A percentile compares a stretch with the other conserved stretches of the same genome.
phyloP scores from a whole-genome alignment of 345 rosid species.

The Ceriops tagal region DNA sequence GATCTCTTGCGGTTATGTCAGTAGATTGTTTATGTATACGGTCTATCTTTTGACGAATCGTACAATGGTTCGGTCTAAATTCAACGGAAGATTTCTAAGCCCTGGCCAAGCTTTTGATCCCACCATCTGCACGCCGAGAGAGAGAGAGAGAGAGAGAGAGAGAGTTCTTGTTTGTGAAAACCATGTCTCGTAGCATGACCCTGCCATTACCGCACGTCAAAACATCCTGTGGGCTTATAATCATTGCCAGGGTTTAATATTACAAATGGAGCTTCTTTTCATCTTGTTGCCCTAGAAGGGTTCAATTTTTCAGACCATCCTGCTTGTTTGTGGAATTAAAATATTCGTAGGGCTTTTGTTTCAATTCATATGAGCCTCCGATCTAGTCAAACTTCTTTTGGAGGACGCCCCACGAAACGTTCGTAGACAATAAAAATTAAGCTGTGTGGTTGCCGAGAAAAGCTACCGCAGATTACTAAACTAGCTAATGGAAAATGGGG shows the following conservation, averaged over 20 bases:
- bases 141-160: neutral
- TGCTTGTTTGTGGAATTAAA: neutral
- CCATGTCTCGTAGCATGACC: conserved; percentile 25
- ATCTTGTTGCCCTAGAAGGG: conserved; percentile 12
- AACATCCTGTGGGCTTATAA: neutral
- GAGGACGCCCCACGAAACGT: conserved; percentile 12
- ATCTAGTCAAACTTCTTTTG: conserved; percentile 6
- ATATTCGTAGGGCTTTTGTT: conserved; percentile 7
- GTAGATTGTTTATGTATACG: neutral
- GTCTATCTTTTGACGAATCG: conserved; percentile 13
- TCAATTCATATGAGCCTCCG: neutral
- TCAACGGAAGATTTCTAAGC: too few species aligned
- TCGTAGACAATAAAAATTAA: conserved; percentile 3
- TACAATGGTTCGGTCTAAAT: neutral
- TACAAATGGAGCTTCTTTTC: neutral
- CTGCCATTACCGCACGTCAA: conserved; percentile 1
- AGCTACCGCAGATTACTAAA: too few species aligned
- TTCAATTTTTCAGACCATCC: conserved; percentile 11
- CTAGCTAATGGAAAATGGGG: too few species aligned
- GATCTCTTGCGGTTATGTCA: too few species aligned
- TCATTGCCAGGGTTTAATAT: too few species aligned
- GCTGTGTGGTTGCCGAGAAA: neutral
- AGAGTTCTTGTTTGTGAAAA: conserved; percentile 2
- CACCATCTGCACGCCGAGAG: conserved; percentile 2
- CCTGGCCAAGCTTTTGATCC: too few species aligned